These are phyloP conservation scores for Cadophora gregata DNA, from an alignment of 2,329 filamentous ascomycete species.

Conservation along the genomic window DNA sequence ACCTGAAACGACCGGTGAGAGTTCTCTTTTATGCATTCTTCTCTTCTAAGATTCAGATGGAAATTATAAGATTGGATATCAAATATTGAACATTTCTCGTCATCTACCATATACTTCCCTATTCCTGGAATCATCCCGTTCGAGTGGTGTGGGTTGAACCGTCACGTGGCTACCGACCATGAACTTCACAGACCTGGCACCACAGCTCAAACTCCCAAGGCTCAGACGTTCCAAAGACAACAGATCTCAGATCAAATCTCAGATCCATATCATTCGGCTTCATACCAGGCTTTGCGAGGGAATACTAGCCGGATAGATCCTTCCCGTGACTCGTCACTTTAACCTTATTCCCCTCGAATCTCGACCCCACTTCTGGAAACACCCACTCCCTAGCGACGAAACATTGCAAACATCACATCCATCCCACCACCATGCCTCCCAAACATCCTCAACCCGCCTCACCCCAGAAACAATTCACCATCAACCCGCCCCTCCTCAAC, in stretches of 20 bases:
- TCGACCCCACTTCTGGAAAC: conserved; percentile 10
- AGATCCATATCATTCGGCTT: not conserved
- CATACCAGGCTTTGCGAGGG: not conserved
- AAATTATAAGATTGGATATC: too few relatives aligned
- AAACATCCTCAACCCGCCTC: not conserved
- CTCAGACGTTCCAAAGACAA: not conserved
- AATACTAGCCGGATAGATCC: not conserved
- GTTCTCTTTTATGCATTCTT: not conserved
- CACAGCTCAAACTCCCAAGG: not conserved
- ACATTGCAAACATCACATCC: conserved; percentile 3
- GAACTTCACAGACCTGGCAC: not conserved
- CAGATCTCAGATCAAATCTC: too few relatives aligned
- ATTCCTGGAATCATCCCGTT: too few relatives aligned
- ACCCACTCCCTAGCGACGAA: not conserved
- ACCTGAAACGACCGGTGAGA: not conserved
- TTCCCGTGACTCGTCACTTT: conserved; percentile 2
- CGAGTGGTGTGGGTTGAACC: too few relatives aligned
- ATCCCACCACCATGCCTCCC: not conserved
- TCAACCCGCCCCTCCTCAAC: conserved; percentile 66
- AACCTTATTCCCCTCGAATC: not conserved
- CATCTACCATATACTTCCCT: too few relatives aligned
- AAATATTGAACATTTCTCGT: too few relatives aligned
- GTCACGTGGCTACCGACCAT: too few relatives aligned
- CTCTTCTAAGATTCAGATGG: too few relatives aligned
- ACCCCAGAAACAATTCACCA: conserved; percentile 22